Evolutionary conservation across 148 eudicot species (phyloP), one percentile per base, ranked within the genome.

Genomic region (Rhododendron vialii): DNA sequence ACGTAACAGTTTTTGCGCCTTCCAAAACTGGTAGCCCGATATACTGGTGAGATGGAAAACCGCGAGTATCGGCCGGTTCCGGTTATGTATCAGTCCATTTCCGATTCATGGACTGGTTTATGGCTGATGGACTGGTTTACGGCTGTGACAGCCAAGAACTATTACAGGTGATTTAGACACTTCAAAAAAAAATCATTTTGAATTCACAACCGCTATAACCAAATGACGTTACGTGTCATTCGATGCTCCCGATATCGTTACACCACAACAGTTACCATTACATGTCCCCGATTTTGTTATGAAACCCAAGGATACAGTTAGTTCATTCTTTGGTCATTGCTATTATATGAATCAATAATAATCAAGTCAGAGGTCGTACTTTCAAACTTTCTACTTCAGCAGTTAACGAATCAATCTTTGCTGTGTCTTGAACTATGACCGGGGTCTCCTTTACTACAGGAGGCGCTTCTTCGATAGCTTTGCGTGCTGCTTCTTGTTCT

Each of bases 381-480:
- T 94, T 95, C 74, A 98, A 86, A 89, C 87, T 92, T 59, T 93
- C 95, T 57, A 95, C 85, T 84, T 98, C 98, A 77, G 92, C 93
- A 71, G 93, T 91, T 84, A 98, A 90, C 47, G 94, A 89, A 87
- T 95, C 98, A 87, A 98, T 89, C 92, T 93, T 93, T 85, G 80
- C 97, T 0, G 94, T 94, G 89, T 98, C 99, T 92, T 94, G 95
- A 89, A 95, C 92, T 87, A 95, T 90, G 47, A 98, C 95, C 0
- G 98, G 96, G 80, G 96, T 98, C 90, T 95, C 99, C 90, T 93
- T 93, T 83, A 98, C 84, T 77, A 94, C 94, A 81, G 98, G 96
- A 85, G 98, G 98, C 41, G 99, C 98, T 71, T 98, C 99, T 90
- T 94, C 93, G 80, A 94, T 91, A 51, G 99, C 99, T 88, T 91